Evolutionary conservation across 192 early-diverging fungal species (phyloP), one percentile per base, ranked within the genome.

Genomic region (Lobosporangium transversale): DNA sequence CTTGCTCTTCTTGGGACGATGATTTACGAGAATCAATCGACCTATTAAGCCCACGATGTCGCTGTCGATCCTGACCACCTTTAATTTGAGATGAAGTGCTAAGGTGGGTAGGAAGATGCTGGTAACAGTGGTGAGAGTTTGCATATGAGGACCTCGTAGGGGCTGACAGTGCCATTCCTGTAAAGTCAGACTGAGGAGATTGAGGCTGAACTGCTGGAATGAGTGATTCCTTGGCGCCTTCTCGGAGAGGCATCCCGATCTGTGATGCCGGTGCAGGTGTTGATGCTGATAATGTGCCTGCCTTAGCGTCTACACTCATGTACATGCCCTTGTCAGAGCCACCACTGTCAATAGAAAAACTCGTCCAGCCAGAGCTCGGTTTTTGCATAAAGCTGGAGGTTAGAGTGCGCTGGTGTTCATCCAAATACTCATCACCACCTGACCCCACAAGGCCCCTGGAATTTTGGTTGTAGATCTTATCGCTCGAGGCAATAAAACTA

Each of bases 11-110:
- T 6, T 43, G 57, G 18, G 56, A 62, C 17, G 64, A 62, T 26
- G 73, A 76, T 23, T 67, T 66, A 30, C 67, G 65, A 15, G 65
- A 76, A 48, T 67, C 73, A 12, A 62, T 47, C 7, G 73, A 76
- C 37, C 45, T 36, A 24, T 76, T 76, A 14, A 76, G 15, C 8
- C 55, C 58, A 2, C 73, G 30, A 23, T 76, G 73, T 21, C 59
- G 31, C 14, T 76, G 58, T 14, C 64, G 50, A 11, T 58, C 48
- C 18, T 61, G 64, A 4, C 33, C 58, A 4, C 33, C 58, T 21
- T 52, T 58, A 21, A 36, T 48, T 15, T 67, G 58, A 14, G 64
- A 67, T 4, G 45, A 29, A 15, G 32, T 50, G 49, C 40, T 27
- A 6, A 58, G 47, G 26, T 56, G 53, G n/a, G 50, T 27, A 0